Percentiles rank a stretch among this genome's conserved stretches.
Conservation (phyloP, 169 alveolate species). For the Perkinsus chesapeaki region DNA sequence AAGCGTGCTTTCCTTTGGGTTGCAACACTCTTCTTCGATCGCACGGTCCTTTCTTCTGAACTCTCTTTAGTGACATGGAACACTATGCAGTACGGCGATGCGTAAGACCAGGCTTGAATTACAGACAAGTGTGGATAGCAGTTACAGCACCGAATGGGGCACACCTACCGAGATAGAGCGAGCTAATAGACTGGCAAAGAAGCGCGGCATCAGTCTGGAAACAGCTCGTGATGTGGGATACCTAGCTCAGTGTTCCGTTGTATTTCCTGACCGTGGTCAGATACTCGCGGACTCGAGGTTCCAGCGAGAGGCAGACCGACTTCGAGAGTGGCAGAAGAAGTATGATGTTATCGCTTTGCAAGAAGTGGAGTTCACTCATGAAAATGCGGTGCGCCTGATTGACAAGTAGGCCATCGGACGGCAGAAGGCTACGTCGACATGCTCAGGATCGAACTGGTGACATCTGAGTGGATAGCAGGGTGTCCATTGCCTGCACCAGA, state of each 20-base stretch:
- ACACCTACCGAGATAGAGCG: background rate
- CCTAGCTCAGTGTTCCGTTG: too few species aligned
- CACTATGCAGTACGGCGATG: background rate
- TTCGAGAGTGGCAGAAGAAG: background rate
- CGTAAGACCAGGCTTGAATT: background rate
- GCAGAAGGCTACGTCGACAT: too few species aligned
- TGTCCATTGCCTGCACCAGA: background rate
- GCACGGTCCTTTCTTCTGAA: background rate
- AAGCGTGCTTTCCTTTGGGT: too few species aligned
- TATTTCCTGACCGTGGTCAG: too few species aligned
- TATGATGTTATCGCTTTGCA: background rate
- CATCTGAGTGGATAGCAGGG: background rate
- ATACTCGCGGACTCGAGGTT: background rate
- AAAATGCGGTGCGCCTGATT: background rate
- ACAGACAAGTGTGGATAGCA: background rate
- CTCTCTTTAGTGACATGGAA: background rate
- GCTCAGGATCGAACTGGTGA: background rate
- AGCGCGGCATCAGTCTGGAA: background rate
- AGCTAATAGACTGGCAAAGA: background rate
- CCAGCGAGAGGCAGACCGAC: background rate
- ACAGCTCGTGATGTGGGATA: background rate
- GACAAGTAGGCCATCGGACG: conserved; percentile 1
- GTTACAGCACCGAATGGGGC: background rate
- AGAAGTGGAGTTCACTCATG: background rate
- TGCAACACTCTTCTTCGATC: background rate